Base-by-base conservation (phyloP, 129 eudicot genomes). In the Lonicera japonica region DNA sequence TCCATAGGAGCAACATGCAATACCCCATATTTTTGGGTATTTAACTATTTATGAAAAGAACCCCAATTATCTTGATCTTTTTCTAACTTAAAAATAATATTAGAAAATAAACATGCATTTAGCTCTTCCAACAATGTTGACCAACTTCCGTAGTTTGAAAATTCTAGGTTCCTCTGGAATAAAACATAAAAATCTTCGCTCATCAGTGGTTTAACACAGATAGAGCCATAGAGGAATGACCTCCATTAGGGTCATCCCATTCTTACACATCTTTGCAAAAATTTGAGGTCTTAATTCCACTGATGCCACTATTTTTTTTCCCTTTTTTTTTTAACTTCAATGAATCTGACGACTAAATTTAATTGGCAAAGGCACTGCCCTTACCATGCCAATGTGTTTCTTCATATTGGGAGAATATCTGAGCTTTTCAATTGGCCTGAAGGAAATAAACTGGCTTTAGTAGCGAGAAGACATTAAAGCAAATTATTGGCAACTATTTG, bases 351-450 rank as follows among this genome's bases (percentile, higher is more conserved):
- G 45, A 47, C 11, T 63, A 20, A 43, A 16, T 41, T 20, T n/a
- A 63, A 52, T 21, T 48, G 16, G 25, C 5, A 19, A 13, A 36
- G 18, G 48, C 8, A 23, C 47, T 39, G 50, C 46, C 15, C 83
- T 84, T 79, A 85, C 99, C 99, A 94, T 88, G 85, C 99, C 99
- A 59, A 94, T 94, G 69, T 85, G 89, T 70, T 94, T 94, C 87
- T 94, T 94, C 99, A 94, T 94, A 71, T 94, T 88, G 61, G 99
- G 96, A 48, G 79, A 82, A 70, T 94, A 94, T 70, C 82, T 79
- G 66, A 94, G 75, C 78, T 94, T 94, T 73, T 94, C 96, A 75
- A 85, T 76, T 60, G 99, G 99, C 73, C 99, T 92, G 96, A 67
- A 72, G 41, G 67, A 64, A 57, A 66, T 38, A 40, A 61, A 76